Percentiles rank a stretch among this genome's conserved stretches.
Evolutionary conservation across 768 basidiomycete genomes (phyloP).

Genomic region (Termitomyces titanicus): DNA sequence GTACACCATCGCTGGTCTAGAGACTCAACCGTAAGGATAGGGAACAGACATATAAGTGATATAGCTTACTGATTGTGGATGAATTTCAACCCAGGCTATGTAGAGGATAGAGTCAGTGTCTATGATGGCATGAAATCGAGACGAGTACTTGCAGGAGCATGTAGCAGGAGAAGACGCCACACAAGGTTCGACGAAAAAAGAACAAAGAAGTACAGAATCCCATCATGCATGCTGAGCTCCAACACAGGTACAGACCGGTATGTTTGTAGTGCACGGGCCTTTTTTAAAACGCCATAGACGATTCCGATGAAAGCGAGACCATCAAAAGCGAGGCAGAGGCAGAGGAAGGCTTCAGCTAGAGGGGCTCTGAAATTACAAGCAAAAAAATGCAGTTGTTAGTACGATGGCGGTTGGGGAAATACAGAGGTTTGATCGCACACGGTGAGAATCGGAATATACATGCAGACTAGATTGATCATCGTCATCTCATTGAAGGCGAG

Average conservation of each 20-base stretch:
- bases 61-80: constrained; percentile 8
- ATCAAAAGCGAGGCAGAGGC: constrained; percentile 18
- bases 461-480: constrained; percentile 1
- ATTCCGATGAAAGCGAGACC: constrained; percentile 14
- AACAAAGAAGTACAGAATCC: constrained; percentile 17
- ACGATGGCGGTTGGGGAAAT: no score
- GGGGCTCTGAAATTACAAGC: not conserved
- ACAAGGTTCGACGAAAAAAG: constrained; percentile 18
- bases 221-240: constrained; percentile 14
- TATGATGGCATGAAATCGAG: no score
- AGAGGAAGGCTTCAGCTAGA: constrained; percentile 11
- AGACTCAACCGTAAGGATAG: not conserved
- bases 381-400: not conserved
- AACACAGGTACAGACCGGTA: not conserved
- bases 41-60: not conserved
- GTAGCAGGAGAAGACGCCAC: constrained; percentile 15
- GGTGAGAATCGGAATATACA: not conserved
- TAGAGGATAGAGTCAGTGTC: not conserved
- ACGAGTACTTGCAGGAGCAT: constrained; percentile 15
- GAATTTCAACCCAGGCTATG: constrained; percentile 3
- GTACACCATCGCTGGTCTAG: constrained; percentile 8
- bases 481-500: no score
- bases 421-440: no score
- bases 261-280: not conserved
- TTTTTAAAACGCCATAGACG: not conserved